Conservation (phyloP, 257 asterid genomes). For the Linaria vulgaris region DNA sequence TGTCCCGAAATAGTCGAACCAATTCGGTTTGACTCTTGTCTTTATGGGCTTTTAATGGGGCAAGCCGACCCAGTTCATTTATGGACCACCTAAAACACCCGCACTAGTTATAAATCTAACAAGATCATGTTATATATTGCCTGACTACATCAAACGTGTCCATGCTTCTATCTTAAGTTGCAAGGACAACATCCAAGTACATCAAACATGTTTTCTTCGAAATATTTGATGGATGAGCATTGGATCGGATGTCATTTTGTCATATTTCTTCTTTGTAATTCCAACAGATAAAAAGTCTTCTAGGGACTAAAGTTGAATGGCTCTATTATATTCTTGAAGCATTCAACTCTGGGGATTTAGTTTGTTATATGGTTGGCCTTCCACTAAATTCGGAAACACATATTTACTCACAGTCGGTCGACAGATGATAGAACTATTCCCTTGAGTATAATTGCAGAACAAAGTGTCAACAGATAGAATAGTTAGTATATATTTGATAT, state of each 20-base stretch:
- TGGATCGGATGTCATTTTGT: conserved; percentile 9
- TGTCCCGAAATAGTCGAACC: too few relatives aligned
- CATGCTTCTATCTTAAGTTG: too few relatives aligned
- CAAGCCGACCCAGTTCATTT: too few relatives aligned
- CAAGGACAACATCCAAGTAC: too few relatives aligned
- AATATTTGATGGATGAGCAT: neutral
- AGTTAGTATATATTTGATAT: too few relatives aligned
- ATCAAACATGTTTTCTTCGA: neutral
- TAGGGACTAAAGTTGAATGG: conserved; percentile 92
- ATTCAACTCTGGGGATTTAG: conserved; percentile 81
- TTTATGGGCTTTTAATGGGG: too few relatives aligned
- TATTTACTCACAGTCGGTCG: conserved; percentile 67
- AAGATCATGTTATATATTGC: too few relatives aligned
- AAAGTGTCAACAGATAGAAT: too few relatives aligned
- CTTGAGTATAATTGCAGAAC: conserved; percentile 67
- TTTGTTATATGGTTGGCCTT: conserved; percentile 40
- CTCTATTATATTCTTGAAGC: conserved; percentile 85
- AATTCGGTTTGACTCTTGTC: too few relatives aligned
- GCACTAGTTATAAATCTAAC: too few relatives aligned
- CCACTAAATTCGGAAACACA: conserved; percentile 7
- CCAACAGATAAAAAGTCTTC: conserved; percentile 77
- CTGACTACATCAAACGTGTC: too few relatives aligned
- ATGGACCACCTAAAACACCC: too few relatives aligned
- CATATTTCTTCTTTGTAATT: conserved; percentile 10
- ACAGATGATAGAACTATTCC: conserved; percentile 96